These are phyloP conservation scores for Sclerotinia borealis DNA, from an alignment of 2,329 filamentous ascomycete species.

Conservation along the genomic window DNA sequence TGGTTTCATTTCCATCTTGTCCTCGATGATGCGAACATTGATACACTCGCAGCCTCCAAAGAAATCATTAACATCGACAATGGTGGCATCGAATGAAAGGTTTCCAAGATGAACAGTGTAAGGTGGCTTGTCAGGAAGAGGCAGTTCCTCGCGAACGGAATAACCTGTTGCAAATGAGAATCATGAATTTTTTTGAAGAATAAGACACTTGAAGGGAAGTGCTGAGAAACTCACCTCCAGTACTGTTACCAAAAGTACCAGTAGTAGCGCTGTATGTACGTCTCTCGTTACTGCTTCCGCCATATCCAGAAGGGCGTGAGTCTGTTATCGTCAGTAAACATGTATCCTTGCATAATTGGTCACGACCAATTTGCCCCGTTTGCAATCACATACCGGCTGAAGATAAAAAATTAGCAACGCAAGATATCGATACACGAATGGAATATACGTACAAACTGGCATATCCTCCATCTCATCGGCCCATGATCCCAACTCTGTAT, in stretches of 20 bases:
- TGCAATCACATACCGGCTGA: conserved; percentile 30
- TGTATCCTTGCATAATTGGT: not conserved
- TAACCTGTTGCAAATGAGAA: conserved; percentile 42
- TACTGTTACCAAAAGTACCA: conserved; percentile 29
- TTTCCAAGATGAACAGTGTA: conserved; percentile 96
- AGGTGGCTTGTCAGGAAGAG: conserved; percentile 85
- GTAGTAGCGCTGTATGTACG: conserved; percentile 32
- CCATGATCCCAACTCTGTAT: conserved; percentile 77
- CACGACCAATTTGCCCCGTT: not conserved
- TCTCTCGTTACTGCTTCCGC: conserved; percentile 23
- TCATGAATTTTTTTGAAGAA: conserved; percentile 4
- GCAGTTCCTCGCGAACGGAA: conserved; percentile 66
- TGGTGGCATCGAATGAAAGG: conserved; percentile 88
- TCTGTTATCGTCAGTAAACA: conserved; percentile 25
- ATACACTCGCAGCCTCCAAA: conserved; percentile 80
- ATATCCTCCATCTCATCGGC: conserved; percentile 95
- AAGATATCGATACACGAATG: not conserved
- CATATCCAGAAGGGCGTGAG: conserved; percentile 31
- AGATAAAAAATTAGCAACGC: conserved; percentile 25
- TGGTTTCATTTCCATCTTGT: conserved; percentile 85
- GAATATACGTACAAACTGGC: conserved; percentile 33
- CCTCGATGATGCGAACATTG: conserved; percentile 93
- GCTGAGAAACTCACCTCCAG: conserved; percentile 26
- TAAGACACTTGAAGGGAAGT: not conserved
- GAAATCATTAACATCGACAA: conserved; percentile 76